A percentile compares a stretch with the other conserved stretches of the same genome.
These are phyloP conservation scores for Clonostachys chloroleuca DNA, from an alignment of 2,329 filamentous ascomycete species.

Conservation along the genomic window DNA sequence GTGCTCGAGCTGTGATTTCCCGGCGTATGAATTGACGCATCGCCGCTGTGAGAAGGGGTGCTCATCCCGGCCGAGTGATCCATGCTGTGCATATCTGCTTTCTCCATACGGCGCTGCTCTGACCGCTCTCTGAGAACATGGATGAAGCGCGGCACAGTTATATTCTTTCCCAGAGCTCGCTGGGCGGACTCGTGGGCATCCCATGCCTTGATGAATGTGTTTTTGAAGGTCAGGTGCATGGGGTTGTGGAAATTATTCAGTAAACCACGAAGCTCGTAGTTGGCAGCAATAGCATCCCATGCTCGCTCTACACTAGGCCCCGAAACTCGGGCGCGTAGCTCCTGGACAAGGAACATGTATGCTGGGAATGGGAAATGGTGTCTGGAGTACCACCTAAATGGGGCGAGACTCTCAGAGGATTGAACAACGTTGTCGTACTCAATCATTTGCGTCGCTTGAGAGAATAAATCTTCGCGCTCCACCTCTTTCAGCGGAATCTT, in stretches of 20 bases:
- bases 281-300: constrained; percentile 51
- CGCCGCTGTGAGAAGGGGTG: no score
- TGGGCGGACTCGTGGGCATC: constrained; percentile 47
- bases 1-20: no score
- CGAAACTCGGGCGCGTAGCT: constrained; percentile 44
- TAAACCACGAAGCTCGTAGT: constrained; percentile 47
- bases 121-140: constrained; percentile 38
- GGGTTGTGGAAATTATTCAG: constrained; percentile 46
- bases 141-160: constrained; percentile 41
- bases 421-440: constrained; percentile 56
- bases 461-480: constrained; percentile 48
- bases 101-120: constrained; percentile 23
- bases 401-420: constrained; percentile 40
- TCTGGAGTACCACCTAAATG: constrained; percentile 54
- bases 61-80: constrained; percentile 1
- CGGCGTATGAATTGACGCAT: no score
- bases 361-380: constrained; percentile 58
- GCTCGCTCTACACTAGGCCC: constrained; percentile 55
- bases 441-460: constrained; percentile 52
- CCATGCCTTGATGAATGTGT: constrained; percentile 60
- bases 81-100: constrained; percentile 15
- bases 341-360: constrained; percentile 55
- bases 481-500: constrained; percentile 30
- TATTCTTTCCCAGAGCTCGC: constrained; percentile 32
- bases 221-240: constrained; percentile 53